Conservation (phyloP, 2,329 filamentous ascomycete genomes). For the Cyphellophora attinorum region DNA sequence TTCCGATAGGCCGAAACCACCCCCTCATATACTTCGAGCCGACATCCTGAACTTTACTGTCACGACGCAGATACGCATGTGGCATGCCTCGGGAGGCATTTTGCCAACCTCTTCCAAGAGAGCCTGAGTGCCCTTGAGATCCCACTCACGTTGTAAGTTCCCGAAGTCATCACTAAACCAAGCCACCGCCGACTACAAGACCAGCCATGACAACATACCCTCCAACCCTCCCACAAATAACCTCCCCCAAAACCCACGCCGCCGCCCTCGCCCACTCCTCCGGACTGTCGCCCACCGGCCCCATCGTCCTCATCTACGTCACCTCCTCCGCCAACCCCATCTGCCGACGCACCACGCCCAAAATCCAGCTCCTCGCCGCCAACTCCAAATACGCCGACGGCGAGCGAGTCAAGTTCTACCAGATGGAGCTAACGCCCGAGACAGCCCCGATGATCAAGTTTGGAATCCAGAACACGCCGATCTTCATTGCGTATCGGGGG, state of each 20-base stretch:
- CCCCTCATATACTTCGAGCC: no score
- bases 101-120: no score
- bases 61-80: no score
- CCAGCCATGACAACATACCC: no score
- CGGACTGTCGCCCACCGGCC: background rate
- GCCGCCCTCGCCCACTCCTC: background rate
- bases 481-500: background rate
- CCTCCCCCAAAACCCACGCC: background rate
- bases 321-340: background rate
- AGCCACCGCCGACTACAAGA: no score
- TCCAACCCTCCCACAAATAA: no score
- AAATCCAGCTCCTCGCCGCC: background rate
- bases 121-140: no score
- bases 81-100: no score
- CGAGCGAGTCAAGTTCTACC: background rate
- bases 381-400: background rate
- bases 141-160: no score
- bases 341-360: background rate
- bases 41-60: no score
- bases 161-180: no score
- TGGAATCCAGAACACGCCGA: conserved; percentile 1
- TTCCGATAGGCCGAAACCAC: no score
- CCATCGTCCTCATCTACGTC: background rate
- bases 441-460: conserved; percentile 7
- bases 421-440: conserved; percentile 7